phyloP scores from a whole-genome alignment of 2,329 filamentous ascomycete genomes.

The Cordyceps pruinosa region DNA sequence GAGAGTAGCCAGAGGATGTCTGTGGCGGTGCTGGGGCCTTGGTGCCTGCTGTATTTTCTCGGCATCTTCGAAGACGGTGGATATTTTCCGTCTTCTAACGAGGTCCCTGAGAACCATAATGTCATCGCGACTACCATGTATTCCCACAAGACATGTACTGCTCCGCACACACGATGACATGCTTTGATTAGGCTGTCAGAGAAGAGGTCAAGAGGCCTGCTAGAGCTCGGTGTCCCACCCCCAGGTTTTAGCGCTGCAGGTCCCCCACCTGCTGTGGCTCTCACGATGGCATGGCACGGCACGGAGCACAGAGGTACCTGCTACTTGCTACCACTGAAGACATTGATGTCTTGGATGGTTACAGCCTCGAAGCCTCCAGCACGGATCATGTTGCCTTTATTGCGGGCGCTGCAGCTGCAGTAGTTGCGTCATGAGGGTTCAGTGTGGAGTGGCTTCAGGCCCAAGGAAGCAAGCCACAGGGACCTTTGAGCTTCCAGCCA shows the following conservation, averaged over 20 bases:
- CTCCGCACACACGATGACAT: not conserved
- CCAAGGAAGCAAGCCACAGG: not conserved
- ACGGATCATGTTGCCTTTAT: constrained; percentile 1
- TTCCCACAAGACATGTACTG: not conserved
- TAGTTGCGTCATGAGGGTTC: not conserved
- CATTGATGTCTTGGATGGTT: constrained; percentile 4
- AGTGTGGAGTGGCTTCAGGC: not conserved
- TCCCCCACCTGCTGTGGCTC: not conserved
- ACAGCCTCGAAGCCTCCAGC: not conserved
- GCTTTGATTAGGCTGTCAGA: not conserved
- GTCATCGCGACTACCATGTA: not conserved
- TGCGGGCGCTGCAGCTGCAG: constrained; percentile 1
- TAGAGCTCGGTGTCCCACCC: constrained; percentile 12
- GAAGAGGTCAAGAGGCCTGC: not conserved
- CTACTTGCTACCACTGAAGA: too few species aligned
- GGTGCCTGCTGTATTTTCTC: too few species aligned
- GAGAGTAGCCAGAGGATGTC: not conserved
- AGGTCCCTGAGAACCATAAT: not conserved
- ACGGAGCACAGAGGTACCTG: not conserved
- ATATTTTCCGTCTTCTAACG: too few species aligned
- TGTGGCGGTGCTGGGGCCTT: too few species aligned
- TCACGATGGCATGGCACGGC: not conserved
- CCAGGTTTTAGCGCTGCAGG: constrained; percentile 15
- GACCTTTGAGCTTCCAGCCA: not conserved
- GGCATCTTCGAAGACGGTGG: too few species aligned